Base-by-base conservation (phyloP, 495 filamentous ascomycete genomes). In the Elasticomyces elasticus region DNA sequence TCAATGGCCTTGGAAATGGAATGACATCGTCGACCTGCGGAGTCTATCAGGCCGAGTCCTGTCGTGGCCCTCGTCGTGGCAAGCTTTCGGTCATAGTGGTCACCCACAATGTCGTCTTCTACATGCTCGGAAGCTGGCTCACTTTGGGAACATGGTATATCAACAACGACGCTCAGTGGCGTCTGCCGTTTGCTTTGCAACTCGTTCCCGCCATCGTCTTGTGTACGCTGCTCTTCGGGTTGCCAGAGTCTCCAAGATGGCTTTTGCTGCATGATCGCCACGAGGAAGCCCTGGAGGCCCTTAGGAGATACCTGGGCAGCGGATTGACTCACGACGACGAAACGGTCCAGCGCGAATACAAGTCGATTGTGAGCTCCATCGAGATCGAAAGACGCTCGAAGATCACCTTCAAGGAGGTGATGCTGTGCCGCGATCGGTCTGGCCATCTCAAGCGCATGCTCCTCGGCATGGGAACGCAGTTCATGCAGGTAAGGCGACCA, bases 11-110 rank as follows among this genome's bases (percentile, higher is more conserved):
- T n/a, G n/a, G n/a, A n/a, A n/a, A n/a, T n/a, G n/a, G n/a, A n/a
- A n/a, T n/a, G n/a, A 52, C 43, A 10, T 52, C 47, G 23, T 25
- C 40, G 13, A 61, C 54, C n/a, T 52, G 48, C 31, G 58, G 58
- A 37, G 41, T 61, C 33, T 61, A 43, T 37, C 56, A 55, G 28
- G 56, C 51, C 12, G 56, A 59, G 37, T 50, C 25, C 5, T 25
- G 31, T 17, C 47, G 47, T 5, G 47, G 47, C 25, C 37, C 28
- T 33, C 47, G 47, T 20, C 23, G 47, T n/a, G 47, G 47, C 24
- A 50, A 50, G 19, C 47, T 50, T 6, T 49, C 45, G 19, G 45
- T 49, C 45, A 49, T 49, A 11, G 45, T 49, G 6, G 45, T 50
- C 12, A 11, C 37, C 12, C 47, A 50, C 47, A 50, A 50, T 30